phyloP scores from a whole-genome alignment of 1,284 basidiomycete species.

The Sporisorium graminicola region DNA sequence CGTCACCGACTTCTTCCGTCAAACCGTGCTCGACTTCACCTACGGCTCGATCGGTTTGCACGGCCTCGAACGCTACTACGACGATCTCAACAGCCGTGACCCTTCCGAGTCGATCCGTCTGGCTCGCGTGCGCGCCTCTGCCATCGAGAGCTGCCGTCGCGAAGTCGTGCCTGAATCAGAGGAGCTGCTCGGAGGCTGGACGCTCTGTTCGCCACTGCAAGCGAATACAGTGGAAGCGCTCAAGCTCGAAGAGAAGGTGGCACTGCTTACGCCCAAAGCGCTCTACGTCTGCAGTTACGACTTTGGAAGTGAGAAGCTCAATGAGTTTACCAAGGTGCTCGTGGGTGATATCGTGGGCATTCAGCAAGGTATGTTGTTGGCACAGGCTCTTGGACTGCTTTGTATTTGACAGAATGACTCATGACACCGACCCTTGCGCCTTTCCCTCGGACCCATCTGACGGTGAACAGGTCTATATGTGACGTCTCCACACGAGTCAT shows the following conservation, averaged over 20 bases:
- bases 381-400: too few species aligned
- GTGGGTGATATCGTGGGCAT: constrained; percentile 85
- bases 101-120: constrained; percentile 87
- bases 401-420: too few species aligned
- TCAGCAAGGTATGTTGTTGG: constrained; percentile 76
- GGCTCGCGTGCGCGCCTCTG: constrained; percentile 78
- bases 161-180: constrained; percentile 77
- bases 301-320: constrained; percentile 75
- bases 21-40: constrained; percentile 72
- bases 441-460: too few species aligned
- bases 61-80: constrained; percentile 56
- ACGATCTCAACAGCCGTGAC: constrained; percentile 83
- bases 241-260: constrained; percentile 84
- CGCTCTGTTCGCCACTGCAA: constrained; percentile 85
- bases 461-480: constrained; percentile 52
- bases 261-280: constrained; percentile 79
- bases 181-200: constrained; percentile 86
- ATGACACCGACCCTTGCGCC: too few species aligned
- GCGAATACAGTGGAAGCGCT: constrained; percentile 77
- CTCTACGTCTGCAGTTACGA: constrained; percentile 78
- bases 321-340: constrained; percentile 77
- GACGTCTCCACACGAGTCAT: constrained; percentile 56
- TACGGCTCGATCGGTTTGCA: constrained; percentile 45
- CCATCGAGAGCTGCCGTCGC: constrained; percentile 52
- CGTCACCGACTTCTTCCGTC: constrained; percentile 92